Evolutionary conservation across 176 grass and related monocot species (phyloP).

Genomic region (Oryza coarctata): DNA sequence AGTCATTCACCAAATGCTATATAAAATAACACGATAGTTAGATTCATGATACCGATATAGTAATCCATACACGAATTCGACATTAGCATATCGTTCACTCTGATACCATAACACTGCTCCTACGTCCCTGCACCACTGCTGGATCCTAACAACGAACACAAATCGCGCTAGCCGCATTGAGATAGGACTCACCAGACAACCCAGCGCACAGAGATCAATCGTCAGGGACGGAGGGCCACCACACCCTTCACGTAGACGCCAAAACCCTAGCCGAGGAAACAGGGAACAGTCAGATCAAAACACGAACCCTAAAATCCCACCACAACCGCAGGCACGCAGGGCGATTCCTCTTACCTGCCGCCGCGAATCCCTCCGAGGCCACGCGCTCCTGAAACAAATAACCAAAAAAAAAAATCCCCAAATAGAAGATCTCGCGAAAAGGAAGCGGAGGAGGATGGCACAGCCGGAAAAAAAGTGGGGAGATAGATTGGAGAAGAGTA

Average conservation of each 20-base stretch:
- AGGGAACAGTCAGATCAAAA: conserved; percentile 33
- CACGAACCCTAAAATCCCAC: conserved; percentile 4
- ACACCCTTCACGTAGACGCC: conserved; percentile 29
- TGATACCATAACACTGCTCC: neutral
- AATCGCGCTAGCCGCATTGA: neutral
- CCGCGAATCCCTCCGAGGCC: conserved; percentile 33
- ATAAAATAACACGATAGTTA: neutral
- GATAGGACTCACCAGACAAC: conserved; percentile 24
- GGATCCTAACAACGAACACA: neutral
- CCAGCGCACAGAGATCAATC: neutral
- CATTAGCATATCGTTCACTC: neutral
- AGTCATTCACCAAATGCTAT: conserved; percentile 1
- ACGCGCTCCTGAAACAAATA: conserved; percentile 44
- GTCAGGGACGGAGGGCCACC: neutral
- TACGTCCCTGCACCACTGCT: neutral
- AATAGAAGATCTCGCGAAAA: conserved; percentile 23
- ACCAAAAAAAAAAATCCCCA: conserved; percentile 19
- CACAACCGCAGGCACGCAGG: neutral
- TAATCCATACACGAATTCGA: neutral
- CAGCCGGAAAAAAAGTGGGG: neutral
- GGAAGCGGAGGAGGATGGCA: conserved; percentile 26
- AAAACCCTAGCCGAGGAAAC: conserved; percentile 44
- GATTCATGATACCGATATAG: neutral
- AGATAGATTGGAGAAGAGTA: conserved; percentile 3
- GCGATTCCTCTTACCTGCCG: conserved; percentile 36